Evolutionary conservation across 2,329 filamentous ascomycete species (phyloP).

Genomic region (Aspergillus ustus): DNA sequence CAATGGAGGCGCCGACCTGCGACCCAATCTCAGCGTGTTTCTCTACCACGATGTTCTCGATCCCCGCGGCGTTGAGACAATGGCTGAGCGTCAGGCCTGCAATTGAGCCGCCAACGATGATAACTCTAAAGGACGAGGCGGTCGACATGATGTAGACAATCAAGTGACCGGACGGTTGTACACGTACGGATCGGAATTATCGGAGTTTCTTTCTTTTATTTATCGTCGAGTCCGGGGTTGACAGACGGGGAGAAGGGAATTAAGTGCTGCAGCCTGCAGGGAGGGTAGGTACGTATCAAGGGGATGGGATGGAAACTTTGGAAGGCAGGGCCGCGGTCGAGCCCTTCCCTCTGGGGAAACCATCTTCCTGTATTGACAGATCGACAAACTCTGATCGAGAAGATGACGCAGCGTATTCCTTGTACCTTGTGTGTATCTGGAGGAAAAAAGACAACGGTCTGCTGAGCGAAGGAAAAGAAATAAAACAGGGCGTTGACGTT

Average conservation of each 20-base stretch:
- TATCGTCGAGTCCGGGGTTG: neutral
- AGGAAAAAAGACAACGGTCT: neutral
- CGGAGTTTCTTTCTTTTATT: neutral
- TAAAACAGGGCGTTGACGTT: neutral
- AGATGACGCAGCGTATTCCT: neutral
- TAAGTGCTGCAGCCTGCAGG: neutral
- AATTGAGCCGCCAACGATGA: constrained; percentile 56
- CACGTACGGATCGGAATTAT: too few species aligned
- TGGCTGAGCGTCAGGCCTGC: constrained; percentile 54
- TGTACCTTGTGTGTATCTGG: too few species aligned
- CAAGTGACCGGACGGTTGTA: too few species aligned
- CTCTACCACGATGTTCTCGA: constrained; percentile 58
- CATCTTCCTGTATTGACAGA: neutral
- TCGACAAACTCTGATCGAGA: neutral
- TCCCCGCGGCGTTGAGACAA: constrained; percentile 48
- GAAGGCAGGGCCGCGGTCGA: too few species aligned
- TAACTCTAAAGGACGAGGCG: neutral
- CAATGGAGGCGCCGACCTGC: constrained; percentile 41
- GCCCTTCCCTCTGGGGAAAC: neutral
- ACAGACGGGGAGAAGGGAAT: neutral
- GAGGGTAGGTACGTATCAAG: too few species aligned
- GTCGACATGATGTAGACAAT: neutral
- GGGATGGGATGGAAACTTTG: too few species aligned
- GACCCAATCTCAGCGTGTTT: constrained; percentile 30
- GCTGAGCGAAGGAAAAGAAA: neutral